Conservation (phyloP, 768 basidiomycete genomes). For the Russula sp. region DNA sequence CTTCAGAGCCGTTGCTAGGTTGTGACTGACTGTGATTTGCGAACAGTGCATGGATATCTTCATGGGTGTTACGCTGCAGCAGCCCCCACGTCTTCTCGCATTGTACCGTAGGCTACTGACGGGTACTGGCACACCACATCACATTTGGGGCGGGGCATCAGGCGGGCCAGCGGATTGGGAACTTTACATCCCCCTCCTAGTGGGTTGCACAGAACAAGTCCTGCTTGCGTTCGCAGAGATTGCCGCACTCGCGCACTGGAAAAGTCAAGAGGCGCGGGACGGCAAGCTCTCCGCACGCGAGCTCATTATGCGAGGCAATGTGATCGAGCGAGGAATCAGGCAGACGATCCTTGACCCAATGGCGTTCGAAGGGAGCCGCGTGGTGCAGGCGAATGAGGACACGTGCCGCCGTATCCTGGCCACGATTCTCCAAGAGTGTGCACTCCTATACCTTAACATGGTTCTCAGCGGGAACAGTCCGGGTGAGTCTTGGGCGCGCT, state of each 20-base stretch:
- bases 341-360: slow-evolving; percentile 32
- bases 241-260: slow-evolving; percentile 71
- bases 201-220: slow-evolving; percentile 74
- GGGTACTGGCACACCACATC: slow-evolving; percentile 29
- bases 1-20: not conserved
- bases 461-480: slow-evolving; percentile 21
- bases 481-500: slow-evolving; percentile 10
- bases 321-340: slow-evolving; percentile 59
- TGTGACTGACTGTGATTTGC: not conserved
- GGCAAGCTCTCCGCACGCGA: slow-evolving; percentile 68
- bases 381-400: slow-evolving; percentile 4
- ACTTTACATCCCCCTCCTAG: slow-evolving; percentile 58
- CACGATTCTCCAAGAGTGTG: slow-evolving; percentile 19
- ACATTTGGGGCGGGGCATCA: slow-evolving; percentile 39
- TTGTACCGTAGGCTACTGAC: slow-evolving; percentile 64
- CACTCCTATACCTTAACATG: slow-evolving; percentile 21
- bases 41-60: slow-evolving; percentile 75
- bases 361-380: slow-evolving; percentile 34
- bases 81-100: slow-evolving; percentile 55
- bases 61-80: slow-evolving; percentile 52
- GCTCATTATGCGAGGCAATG: slow-evolving; percentile 63
- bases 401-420: slow-evolving; percentile 20
- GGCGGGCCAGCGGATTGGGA: slow-evolving; percentile 31
- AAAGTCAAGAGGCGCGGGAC: slow-evolving; percentile 51
- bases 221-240: slow-evolving; percentile 70